Percentiles rank a stretch among this genome's conserved stretches.
Conservation (phyloP, 305 asterid species). For the Stenogyne calaminthoides region DNA sequence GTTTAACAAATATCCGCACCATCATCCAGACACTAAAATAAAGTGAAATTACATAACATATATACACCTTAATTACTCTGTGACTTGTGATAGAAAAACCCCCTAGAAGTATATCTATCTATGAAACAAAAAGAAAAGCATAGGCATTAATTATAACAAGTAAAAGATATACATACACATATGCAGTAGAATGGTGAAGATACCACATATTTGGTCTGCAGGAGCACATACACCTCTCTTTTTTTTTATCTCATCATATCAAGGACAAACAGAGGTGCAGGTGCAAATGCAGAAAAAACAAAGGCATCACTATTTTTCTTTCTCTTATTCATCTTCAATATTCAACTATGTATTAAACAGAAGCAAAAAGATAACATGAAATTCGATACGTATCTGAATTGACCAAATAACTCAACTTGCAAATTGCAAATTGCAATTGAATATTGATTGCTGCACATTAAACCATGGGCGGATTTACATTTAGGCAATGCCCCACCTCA, state of each 20-base stretch:
- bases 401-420: not conserved
- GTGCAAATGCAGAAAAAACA: constrained; percentile 55
- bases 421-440: not conserved
- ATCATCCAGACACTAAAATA: too few species aligned
- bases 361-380: not conserved
- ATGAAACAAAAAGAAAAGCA: not conserved
- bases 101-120: too few species aligned
- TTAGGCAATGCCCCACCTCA: too few species aligned
- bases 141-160: not conserved
- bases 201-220: constrained; percentile 37
- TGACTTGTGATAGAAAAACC: too few species aligned
- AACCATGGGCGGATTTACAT: too few species aligned
- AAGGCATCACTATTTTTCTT: constrained; percentile 9
- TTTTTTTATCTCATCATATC: not conserved
- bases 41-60: too few species aligned
- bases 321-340: not conserved
- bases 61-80: too few species aligned
- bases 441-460: not conserved
- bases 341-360: not conserved
- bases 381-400: not conserved
- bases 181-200: not conserved
- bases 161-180: not conserved
- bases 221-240: constrained; percentile 38
- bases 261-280: constrained; percentile 39
- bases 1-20: too few species aligned